Evolutionary conservation across 1,284 basidiomycete genomes (phyloP), one percentile per base, ranked within the genome.

Genomic region (Spongispora temasekensis): DNA sequence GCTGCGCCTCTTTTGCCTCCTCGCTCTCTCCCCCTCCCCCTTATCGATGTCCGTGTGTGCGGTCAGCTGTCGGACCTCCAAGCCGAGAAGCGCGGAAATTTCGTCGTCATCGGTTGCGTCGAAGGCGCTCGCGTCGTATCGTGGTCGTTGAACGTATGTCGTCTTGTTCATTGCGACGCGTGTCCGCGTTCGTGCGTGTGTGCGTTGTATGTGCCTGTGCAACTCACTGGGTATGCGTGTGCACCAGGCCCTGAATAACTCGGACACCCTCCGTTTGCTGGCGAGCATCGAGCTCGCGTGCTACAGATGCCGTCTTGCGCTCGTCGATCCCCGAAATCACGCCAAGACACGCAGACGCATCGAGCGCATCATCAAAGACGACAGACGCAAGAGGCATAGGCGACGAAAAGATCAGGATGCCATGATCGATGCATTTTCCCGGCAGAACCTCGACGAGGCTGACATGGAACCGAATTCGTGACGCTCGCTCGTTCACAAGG

Each of bases 81-180:
- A 76, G 90, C 90, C 25, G 90, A 93, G 75, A 90, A 89, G 73
- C 83, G 90, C 65, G 91, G 90, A 56, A 93, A 91, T 71, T 93
- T 93, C 69, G 87, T 93, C 28, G 89, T 93, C 31, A 82, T 93
- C 60, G 87, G 88, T 46, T 88, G 85, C 59, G 85, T 93, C 15
- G 89, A 92, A 62, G 85, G 84, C 27, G 71, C 79, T 35, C 83
- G 82, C 44, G 90, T 93, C 50, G 78, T 91, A 37, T 92, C 91
- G n/a, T 93, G 90, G 90, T 93, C 90, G 37, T 72, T 93, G 61
- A 92, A 92, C 70, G 90, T 91, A 67, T 28, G 71, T 62, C 78
- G 34, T 70, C 57, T 53, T 51, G 46, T 28, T 27, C 46, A 27
- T 56, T 15, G 48, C 23, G 34, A 56, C 31, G 37, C 37, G 30